Evolutionary conservation across 192 early-diverging fungal species (phyloP).

Genomic region (Coemansia sp.): DNA sequence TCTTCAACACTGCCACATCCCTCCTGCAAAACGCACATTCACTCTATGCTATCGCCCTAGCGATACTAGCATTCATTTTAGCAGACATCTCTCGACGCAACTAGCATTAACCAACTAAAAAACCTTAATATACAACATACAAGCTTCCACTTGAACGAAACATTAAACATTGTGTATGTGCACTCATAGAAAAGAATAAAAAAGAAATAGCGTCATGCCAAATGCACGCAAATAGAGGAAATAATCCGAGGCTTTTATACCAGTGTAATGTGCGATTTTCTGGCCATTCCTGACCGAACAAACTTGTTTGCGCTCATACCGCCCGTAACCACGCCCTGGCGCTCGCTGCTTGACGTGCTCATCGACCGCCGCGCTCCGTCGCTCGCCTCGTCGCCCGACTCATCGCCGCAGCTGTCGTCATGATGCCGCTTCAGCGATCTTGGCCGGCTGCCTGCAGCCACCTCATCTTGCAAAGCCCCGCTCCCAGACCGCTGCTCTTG

Average conservation of each 20-base stretch:
- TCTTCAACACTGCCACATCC: not conserved
- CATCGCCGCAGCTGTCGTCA: constrained; percentile 19
- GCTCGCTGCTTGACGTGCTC: constrained; percentile 24
- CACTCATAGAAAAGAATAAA: too few species aligned
- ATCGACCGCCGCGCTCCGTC: constrained; percentile 14
- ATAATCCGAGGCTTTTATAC: constrained; percentile 5
- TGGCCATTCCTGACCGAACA: constrained; percentile 28
- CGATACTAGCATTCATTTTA: not conserved
- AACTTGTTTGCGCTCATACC: constrained; percentile 25
- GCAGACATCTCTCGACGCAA: not conserved
- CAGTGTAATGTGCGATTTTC: constrained; percentile 27
- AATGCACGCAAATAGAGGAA: not conserved
- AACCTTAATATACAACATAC: too few species aligned
- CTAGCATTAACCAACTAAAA: not conserved
- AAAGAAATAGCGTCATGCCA: too few species aligned
- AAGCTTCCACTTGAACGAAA: too few species aligned
- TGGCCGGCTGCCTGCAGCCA: constrained; percentile 7
- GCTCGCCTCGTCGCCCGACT: constrained; percentile 11
- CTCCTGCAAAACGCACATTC: not conserved
- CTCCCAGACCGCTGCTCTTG: constrained; percentile 21
- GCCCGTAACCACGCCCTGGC: constrained; percentile 14
- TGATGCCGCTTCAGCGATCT: constrained; percentile 47
- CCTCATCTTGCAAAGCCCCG: not conserved
- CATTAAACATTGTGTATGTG: too few species aligned
- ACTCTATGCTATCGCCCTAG: not conserved